These are phyloP conservation scores for Gamarada debralockiae DNA, from an alignment of 495 filamentous ascomycete genomes.

Conservation along the genomic window DNA sequence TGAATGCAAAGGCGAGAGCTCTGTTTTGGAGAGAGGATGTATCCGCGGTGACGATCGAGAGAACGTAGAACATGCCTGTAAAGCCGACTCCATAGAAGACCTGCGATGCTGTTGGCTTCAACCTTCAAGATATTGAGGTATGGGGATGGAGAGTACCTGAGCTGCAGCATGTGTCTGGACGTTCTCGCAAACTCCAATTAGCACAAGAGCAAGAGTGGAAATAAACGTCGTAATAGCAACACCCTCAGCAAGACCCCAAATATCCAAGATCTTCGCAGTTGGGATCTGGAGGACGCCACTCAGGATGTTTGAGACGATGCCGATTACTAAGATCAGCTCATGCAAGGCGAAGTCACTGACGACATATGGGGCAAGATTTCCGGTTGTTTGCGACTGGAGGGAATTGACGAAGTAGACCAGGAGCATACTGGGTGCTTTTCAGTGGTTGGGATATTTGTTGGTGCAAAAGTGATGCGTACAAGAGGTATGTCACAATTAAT, in stretches of 20 bases:
- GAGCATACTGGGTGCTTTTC: constrained; percentile 26
- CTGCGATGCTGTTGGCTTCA: constrained; percentile 29
- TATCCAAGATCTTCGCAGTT: constrained; percentile 61
- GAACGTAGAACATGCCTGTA: constrained; percentile 44
- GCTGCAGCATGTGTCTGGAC: constrained; percentile 33
- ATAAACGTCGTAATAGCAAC: constrained; percentile 23
- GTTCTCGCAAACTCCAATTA: constrained; percentile 32
- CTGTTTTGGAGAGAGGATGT: constrained; percentile 53
- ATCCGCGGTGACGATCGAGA: constrained; percentile 59
- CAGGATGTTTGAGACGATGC: constrained; percentile 49
- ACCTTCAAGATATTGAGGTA: too few relatives aligned
- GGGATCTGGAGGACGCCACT: constrained; percentile 59
- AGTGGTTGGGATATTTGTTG: not conserved
- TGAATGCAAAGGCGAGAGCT: constrained; percentile 51
- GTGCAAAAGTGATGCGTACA: constrained; percentile 21
- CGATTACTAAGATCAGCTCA: constrained; percentile 29
- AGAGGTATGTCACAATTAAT: constrained; percentile 23
- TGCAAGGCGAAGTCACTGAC: constrained; percentile 29
- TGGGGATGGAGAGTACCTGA: constrained; percentile 17
- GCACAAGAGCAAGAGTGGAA: constrained; percentile 27
- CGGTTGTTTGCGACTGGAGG: constrained; percentile 25
- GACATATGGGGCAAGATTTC: constrained; percentile 28
- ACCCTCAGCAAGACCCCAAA: constrained; percentile 54
- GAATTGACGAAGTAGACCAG: constrained; percentile 33
- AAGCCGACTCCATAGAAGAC: constrained; percentile 35